Base-by-base conservation (phyloP, 306 rosid species). In the Astragalus glycyphyllos region DNA sequence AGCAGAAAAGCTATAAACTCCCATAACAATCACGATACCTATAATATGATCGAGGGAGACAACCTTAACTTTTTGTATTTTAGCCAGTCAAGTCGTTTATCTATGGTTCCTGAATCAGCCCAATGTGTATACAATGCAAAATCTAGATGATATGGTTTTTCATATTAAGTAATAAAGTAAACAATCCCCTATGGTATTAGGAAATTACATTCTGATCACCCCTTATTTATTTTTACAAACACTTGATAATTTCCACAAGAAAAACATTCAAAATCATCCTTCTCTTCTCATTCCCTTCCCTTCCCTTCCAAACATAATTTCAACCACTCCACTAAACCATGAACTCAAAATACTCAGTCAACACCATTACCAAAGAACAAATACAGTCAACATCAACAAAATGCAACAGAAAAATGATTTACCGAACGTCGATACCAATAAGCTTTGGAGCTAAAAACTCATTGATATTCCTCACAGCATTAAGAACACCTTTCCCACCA, bases 401-500 rank as follows among this genome's bases (percentile, higher is more conserved):
- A 20, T 20, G 23, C 47, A 50, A 45, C 35, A 2, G 17, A 41
- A 41, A 9, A 59, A 77, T 4, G 4, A 29, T 8, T 48, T 67
- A 94, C 99, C 99, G 86, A 69, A 91, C 91, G 77, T 91, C 97
- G 56, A 91, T 73, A 48, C 99, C 99, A 40, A 83, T 40, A 37
- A 94, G 97, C 85, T 89, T 89, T 6, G 99, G 92, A 41, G 85
- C 99, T 74, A 94, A 77, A 16, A 87, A 54, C 31, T 89, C 82
- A 56, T 91, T 94, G 73, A 94, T 91, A 71, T 94, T 94, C 62
- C 74, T 84, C 8, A 94, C 91, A 17, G 99, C 99, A 17, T 75
- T 72, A 12, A 89, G 99, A 37, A 94, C 99, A 8, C 99, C 99
- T 72, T 94, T 94, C 11, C 99, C 99, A 12, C 99, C 92, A 48